Conservation (phyloP, 1,139 yeast genomes). For the Zygoascus sp. region DNA sequence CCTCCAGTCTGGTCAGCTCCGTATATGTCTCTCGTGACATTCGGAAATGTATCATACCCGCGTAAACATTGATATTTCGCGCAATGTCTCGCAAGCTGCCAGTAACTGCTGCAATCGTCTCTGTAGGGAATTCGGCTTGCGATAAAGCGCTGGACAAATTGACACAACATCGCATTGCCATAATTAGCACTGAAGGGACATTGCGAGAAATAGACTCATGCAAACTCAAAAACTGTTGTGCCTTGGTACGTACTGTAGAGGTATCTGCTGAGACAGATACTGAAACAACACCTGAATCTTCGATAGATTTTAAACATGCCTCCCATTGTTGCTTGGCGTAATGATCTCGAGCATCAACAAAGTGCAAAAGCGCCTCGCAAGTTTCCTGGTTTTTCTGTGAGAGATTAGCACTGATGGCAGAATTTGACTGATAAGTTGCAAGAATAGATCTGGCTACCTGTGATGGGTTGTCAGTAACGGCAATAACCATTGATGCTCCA, state of each 20-base stretch:
- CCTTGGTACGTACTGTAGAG: constrained; percentile 49
- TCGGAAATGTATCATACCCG: constrained; percentile 92
- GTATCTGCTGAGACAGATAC: constrained; percentile 49
- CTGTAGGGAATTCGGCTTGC: constrained; percentile 46
- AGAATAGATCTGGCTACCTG: constrained; percentile 40
- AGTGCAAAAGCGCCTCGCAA: constrained; percentile 57
- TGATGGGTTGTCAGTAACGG: constrained; percentile 38
- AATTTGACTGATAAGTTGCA: constrained; percentile 34
- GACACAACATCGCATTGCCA: constrained; percentile 76
- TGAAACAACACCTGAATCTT: constrained; percentile 54
- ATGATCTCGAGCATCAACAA: constrained; percentile 62
- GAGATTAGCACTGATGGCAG: constrained; percentile 32
- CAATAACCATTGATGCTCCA: constrained; percentile 27
- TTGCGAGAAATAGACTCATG: constrained; percentile 74
- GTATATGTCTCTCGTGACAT: constrained; percentile 92
- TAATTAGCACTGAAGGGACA: constrained; percentile 72
- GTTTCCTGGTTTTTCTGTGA: constrained; percentile 44
- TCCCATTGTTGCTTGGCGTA: constrained; percentile 60
- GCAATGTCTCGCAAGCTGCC: constrained; percentile 61
- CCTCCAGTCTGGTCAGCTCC: constrained; percentile 63
- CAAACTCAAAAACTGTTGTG: constrained; percentile 55
- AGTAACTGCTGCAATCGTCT: constrained; percentile 52
- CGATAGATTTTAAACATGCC: constrained; percentile 51
- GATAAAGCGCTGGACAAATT: constrained; percentile 50
- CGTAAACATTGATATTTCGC: constrained; percentile 85